A percentile compares a stretch with the other conserved stretches of the same genome.
phyloP scores from a whole-genome alignment of 257 asterid species.

The Fraxinus excelsior region DNA sequence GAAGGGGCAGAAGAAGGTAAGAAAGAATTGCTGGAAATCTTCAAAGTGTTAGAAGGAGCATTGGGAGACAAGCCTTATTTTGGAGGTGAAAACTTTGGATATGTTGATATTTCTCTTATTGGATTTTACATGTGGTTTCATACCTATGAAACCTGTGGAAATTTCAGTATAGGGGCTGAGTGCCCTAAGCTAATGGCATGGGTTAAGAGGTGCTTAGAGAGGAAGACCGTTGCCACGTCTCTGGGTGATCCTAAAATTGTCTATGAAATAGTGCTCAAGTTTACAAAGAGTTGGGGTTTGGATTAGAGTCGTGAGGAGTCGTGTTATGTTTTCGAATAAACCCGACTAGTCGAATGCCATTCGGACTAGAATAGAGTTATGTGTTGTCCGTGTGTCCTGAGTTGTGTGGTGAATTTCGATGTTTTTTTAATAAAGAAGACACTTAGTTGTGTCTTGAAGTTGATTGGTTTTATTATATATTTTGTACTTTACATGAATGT shows the following conservation, averaged over 20 bases:
- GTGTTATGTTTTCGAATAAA: background rate
- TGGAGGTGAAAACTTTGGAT: too few relatives aligned
- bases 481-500: too few relatives aligned
- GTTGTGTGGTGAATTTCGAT: too few relatives aligned
- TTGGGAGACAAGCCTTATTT: too few relatives aligned
- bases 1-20: too few relatives aligned
- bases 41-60: too few relatives aligned
- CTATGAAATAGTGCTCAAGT: slow-evolving; percentile 24
- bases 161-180: slow-evolving; percentile 31
- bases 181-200: slow-evolving; percentile 33
- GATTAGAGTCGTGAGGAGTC: background rate
- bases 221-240: slow-evolving; percentile 31
- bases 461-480: too few relatives aligned
- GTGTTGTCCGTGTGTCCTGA: background rate
- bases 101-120: too few relatives aligned
- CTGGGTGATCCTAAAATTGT: slow-evolving; percentile 33
- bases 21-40: too few relatives aligned
- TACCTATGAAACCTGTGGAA: slow-evolving; percentile 39
- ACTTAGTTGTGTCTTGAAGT: too few relatives aligned
- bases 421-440: too few relatives aligned
- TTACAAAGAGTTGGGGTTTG: slow-evolving; percentile 24
- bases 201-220: slow-evolving; percentile 30
- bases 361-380: background rate
- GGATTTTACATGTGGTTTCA: too few relatives aligned
- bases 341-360: background rate